phyloP scores from a whole-genome alignment of 225 moss, liverwort and hornwort species.

The Ulota crispa region DNA sequence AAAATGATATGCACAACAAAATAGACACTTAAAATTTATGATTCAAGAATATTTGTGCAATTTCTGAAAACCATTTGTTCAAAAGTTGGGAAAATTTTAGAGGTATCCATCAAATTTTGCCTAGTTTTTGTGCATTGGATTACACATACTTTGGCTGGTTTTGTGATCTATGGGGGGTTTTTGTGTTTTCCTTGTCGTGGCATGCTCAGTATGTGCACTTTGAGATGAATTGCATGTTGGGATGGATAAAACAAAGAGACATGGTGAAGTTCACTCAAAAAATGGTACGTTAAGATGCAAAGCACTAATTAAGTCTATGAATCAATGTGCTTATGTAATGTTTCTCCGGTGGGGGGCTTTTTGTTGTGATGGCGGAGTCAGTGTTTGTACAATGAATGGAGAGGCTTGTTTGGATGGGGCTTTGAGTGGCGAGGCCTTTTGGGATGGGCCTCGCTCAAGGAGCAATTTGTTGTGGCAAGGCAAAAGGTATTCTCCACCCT shows the following conservation, averaged over 20 bases:
- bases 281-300: constrained; percentile 55
- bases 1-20: too few relatives aligned
- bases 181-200: constrained; percentile 23
- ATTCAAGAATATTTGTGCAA: too few relatives aligned
- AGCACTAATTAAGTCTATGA: background rate
- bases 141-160: background rate
- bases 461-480: constrained; percentile 65
- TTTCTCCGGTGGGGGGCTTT: background rate
- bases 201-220: constrained; percentile 74
- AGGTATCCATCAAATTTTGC: too few relatives aligned
- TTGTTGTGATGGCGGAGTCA: constrained; percentile 8
- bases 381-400: constrained; percentile 92
- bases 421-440: constrained; percentile 59
- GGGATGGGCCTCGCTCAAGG: constrained; percentile 66
- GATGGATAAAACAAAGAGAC: constrained; percentile 91
- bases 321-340: background rate
- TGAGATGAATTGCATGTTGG: constrained; percentile 87
- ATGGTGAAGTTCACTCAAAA: constrained; percentile 63
- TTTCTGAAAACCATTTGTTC: too few relatives aligned
- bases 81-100: too few relatives aligned
- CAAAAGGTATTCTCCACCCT: constrained; percentile 51
- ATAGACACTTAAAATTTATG: too few relatives aligned
- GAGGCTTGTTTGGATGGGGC: constrained; percentile 79
- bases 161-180: background rate
- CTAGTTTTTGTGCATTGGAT: too few relatives aligned